These are phyloP conservation scores for Saccharomyces cerevisiae DNA, from an alignment of 805 yeast species.

Conservation along the genomic window DNA sequence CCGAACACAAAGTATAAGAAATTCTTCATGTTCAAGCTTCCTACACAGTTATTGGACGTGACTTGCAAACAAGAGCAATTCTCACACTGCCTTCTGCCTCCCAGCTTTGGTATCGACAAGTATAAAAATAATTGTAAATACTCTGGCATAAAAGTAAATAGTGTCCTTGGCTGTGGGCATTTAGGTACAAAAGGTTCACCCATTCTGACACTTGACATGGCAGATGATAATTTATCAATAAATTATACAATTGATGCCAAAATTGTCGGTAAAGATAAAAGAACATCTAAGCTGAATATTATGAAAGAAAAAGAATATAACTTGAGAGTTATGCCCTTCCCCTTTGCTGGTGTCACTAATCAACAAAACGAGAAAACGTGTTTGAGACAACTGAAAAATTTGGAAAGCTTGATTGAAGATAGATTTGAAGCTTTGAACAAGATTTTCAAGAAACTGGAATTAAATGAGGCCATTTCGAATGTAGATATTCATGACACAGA, in stretches of 20 bases:
- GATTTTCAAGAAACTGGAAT: constrained; percentile 17
- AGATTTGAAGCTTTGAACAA: constrained; percentile 21
- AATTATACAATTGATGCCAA: constrained; percentile 50
- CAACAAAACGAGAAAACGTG: constrained; percentile 15
- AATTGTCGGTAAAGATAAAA: constrained; percentile 40
- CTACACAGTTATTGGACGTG: constrained; percentile 44
- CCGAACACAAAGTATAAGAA: constrained; percentile 48
- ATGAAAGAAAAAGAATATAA: constrained; percentile 32
- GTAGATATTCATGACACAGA: constrained; percentile 24
- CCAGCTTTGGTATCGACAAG: constrained; percentile 34
- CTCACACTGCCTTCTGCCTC: constrained; percentile 34
- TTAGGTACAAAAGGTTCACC: constrained; percentile 46
- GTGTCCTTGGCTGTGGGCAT: constrained; percentile 42
- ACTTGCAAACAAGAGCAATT: constrained; percentile 41
- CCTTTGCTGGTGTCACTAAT: constrained; percentile 22
- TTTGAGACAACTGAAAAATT: constrained; percentile 17
- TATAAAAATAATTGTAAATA: constrained; percentile 27
- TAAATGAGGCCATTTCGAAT: constrained; percentile 17
- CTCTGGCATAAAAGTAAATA: constrained; percentile 27
- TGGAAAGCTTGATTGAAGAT: constrained; percentile 20
- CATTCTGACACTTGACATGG: constrained; percentile 42
- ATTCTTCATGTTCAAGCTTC: constrained; percentile 51
- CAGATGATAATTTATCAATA: constrained; percentile 39
- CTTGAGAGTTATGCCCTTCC: constrained; percentile 36
- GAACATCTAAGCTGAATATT: constrained; percentile 24